Conservation (phyloP, 2,329 filamentous ascomycete species). For the Phoma herbarum region DNA sequence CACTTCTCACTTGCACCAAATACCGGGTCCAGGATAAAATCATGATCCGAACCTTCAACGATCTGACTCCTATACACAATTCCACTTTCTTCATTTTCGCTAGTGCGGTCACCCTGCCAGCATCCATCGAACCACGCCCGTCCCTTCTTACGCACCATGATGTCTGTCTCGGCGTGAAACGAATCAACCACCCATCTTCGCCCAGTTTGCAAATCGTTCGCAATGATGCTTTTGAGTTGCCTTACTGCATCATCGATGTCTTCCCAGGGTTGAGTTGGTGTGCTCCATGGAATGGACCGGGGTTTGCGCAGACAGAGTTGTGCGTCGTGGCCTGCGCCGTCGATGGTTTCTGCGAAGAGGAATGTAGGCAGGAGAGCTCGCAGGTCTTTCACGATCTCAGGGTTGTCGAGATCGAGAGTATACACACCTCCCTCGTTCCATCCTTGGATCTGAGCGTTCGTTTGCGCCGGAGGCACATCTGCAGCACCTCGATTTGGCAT, state of each 20-base stretch:
- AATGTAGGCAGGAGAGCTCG: conserved; percentile 23
- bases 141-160: conserved; percentile 33
- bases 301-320: conserved; percentile 34
- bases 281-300: conserved; percentile 22
- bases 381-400: conserved; percentile 17
- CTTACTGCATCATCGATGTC: conserved; percentile 29
- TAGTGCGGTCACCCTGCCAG: conserved; percentile 16
- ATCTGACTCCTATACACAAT: conserved; percentile 23
- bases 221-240: conserved; percentile 12
- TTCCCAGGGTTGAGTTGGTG: conserved; percentile 18
- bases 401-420: conserved; percentile 15
- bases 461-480: background rate
- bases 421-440: background rate
- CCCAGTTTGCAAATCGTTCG: background rate
- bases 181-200: conserved; percentile 22
- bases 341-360: conserved; percentile 29
- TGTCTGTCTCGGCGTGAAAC: conserved; percentile 33
- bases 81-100: background rate
- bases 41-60: conserved; percentile 28
- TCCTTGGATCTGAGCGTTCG: background rate
- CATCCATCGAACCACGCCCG: conserved; percentile 32
- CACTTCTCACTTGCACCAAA: conserved; percentile 27
- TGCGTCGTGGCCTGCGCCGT: conserved; percentile 29
- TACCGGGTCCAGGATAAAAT: conserved; percentile 31
- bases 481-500: background rate